A percentile compares a stretch with the other conserved stretches of the same genome.
Evolutionary conservation across 2,329 filamentous ascomycete genomes (phyloP).

Genomic region (Microascus cirrosus): DNA sequence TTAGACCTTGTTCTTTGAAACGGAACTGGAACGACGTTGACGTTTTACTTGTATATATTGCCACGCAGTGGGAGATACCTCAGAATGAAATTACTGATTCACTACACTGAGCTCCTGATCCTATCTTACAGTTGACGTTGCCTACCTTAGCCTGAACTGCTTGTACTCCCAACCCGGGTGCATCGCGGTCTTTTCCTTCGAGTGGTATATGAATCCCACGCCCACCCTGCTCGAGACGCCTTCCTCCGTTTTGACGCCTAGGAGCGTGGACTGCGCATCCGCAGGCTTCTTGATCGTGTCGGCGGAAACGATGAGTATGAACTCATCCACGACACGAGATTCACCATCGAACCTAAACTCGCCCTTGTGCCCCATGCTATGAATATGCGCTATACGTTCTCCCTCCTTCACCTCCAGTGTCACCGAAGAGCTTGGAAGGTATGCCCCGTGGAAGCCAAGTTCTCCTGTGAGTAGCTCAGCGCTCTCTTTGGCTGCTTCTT

Average conservation of each 20-base stretch:
- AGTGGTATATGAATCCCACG: constrained; percentile 4
- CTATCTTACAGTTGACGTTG: too few relatives aligned
- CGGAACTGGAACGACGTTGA: too few relatives aligned
- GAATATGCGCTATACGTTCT: background rate
- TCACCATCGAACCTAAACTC: constrained; percentile 7
- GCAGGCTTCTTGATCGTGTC: constrained; percentile 7
- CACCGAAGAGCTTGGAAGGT: background rate
- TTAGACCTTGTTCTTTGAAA: too few relatives aligned
- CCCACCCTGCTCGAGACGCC: constrained; percentile 4
- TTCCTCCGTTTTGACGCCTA: constrained; percentile 3
- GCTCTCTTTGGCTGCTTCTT: background rate
- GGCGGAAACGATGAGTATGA: constrained; percentile 5
- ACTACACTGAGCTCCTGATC: too few relatives aligned
- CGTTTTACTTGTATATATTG: too few relatives aligned
- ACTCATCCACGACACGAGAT: constrained; percentile 2
- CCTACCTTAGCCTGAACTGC: constrained; percentile 1
- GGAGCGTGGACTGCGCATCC: constrained; percentile 4
- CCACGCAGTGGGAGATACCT: too few relatives aligned
- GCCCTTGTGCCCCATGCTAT: background rate
- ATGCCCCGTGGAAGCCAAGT: background rate
- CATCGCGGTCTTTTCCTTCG: background rate
- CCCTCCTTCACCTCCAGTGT: background rate
- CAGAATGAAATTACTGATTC: too few relatives aligned
- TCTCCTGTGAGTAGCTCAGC: background rate
- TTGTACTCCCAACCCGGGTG: constrained; percentile 4